A percentile compares a stretch with the other conserved stretches of the same genome.
Conservation (phyloP, 2,329 filamentous ascomycete genomes). For the Neospermospora avenae region DNA sequence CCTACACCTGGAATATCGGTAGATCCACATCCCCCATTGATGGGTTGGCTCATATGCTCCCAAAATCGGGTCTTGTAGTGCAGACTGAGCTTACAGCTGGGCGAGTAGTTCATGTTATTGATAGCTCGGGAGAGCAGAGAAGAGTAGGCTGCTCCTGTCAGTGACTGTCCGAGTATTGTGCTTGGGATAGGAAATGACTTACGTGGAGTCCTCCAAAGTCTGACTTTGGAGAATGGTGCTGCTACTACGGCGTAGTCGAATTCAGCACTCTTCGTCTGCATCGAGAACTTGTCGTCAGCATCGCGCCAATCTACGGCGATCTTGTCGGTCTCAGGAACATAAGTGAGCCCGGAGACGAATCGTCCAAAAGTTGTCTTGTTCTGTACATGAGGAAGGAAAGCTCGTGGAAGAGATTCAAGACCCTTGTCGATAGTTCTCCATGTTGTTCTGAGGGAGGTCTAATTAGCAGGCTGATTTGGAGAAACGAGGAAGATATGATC, state of each 20-base stretch:
- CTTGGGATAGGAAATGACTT: background rate
- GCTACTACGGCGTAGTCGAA: conserved; percentile 28
- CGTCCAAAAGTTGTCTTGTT: conserved; percentile 54
- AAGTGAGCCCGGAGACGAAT: conserved; percentile 55
- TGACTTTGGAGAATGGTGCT: conserved; percentile 33
- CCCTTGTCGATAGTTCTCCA: conserved; percentile 37
- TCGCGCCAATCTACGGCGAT: conserved; percentile 56
- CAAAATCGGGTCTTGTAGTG: conserved; percentile 65
- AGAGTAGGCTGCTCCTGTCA: conserved; percentile 32
- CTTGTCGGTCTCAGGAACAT: conserved; percentile 47
- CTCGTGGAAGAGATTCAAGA: conserved; percentile 54
- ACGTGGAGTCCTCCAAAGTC: conserved; percentile 20
- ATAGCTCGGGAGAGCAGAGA: conserved; percentile 47
- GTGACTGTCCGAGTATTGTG: background rate
- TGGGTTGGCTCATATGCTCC: conserved; percentile 46
- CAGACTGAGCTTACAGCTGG: conserved; percentile 58
- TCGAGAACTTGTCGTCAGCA: background rate
- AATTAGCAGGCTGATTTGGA: background rate
- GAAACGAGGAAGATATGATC: background rate
- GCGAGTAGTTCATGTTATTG: conserved; percentile 42
- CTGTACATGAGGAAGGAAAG: conserved; percentile 60
- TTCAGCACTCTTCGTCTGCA: conserved; percentile 15
- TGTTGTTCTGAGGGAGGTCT: background rate
- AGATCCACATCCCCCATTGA: conserved; percentile 46
- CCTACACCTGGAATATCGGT: conserved; percentile 60